These are phyloP conservation scores for Cytauxzoon felis DNA, from an alignment of 169 alveolate genomes.

Conservation along the genomic window DNA sequence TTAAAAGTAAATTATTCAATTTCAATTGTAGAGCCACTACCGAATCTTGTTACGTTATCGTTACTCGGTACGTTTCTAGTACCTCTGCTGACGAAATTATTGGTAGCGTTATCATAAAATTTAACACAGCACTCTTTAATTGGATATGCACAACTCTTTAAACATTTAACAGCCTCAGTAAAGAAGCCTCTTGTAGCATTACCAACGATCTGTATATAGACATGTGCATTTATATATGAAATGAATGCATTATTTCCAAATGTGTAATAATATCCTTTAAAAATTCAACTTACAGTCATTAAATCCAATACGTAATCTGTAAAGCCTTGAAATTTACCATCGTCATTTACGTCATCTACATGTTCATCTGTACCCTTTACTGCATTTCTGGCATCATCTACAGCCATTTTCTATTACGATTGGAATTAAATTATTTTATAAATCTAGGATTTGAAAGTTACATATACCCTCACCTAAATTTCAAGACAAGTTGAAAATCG, in stretches of 20 bases:
- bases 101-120: constrained; percentile 45
- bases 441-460: neutral
- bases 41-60: constrained; percentile 38
- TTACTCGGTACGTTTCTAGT: constrained; percentile 23
- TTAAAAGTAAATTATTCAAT: constrained; percentile 4
- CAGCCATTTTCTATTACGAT: constrained; percentile 21
- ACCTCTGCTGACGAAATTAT: constrained; percentile 35
- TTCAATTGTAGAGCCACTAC: constrained; percentile 34
- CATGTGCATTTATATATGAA: neutral
- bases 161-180: constrained; percentile 41
- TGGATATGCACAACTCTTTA: constrained; percentile 56
- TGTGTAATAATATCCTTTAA: neutral
- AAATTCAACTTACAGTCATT: constrained; percentile 26
- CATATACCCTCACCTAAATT: neutral
- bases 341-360: constrained; percentile 42
- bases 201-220: constrained; percentile 31
- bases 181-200: constrained; percentile 25
- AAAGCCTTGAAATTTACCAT: constrained; percentile 6
- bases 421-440: neutral
- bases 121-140: constrained; percentile 38
- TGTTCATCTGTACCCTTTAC: constrained; percentile 31
- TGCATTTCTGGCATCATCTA: constrained; percentile 21
- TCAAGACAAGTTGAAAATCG: neutral
- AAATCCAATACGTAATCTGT: constrained; percentile 51
- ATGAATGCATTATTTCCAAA: neutral